These are phyloP conservation scores for Clonostachys rosea DNA, from an alignment of 2,329 filamentous ascomycete species.

Conservation along the genomic window DNA sequence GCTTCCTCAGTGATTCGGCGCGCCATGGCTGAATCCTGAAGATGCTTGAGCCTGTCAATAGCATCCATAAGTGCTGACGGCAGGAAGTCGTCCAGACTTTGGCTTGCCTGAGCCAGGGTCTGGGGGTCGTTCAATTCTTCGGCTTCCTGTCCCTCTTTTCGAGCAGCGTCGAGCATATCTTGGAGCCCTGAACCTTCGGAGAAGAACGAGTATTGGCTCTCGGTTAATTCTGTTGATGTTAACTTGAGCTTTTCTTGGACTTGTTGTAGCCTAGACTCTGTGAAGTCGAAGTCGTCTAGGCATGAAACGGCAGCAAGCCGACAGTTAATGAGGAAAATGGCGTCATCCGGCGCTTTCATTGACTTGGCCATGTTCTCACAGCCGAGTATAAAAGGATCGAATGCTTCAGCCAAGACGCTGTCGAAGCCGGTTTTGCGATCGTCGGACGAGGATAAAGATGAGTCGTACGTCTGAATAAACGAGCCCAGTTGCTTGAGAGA, in stretches of 20 bases:
- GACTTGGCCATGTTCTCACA: slow-evolving; percentile 64
- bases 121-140: slow-evolving; percentile 44
- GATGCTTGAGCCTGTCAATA: slow-evolving; percentile 69
- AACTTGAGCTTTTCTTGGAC: slow-evolving; percentile 52
- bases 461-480: slow-evolving; percentile 84
- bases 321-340: slow-evolving; percentile 74
- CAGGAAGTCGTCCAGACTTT: slow-evolving; percentile 82
- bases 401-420: slow-evolving; percentile 68
- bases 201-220: slow-evolving; percentile 70
- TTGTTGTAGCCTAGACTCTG: slow-evolving; percentile 45
- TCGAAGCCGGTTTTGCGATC: slow-evolving; percentile 67
- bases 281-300: slow-evolving; percentile 61
- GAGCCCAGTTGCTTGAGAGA: slow-evolving; percentile 72
- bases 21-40: slow-evolving; percentile 69
- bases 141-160: slow-evolving; percentile 33
- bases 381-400: slow-evolving; percentile 81
- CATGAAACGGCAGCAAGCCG: slow-evolving; percentile 51
- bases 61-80: slow-evolving; percentile 92
- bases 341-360: slow-evolving; percentile 53
- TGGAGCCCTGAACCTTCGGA: slow-evolving; percentile 69
- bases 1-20: slow-evolving; percentile 78
- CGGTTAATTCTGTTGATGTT: slow-evolving; percentile 52
- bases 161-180: slow-evolving; percentile 2
- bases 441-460: slow-evolving; percentile 60
- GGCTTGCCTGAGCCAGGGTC: slow-evolving; percentile 62